phyloP scores from a whole-genome alignment of 2,329 filamentous ascomycete species.

The Chaetomiaceae sp. region DNA sequence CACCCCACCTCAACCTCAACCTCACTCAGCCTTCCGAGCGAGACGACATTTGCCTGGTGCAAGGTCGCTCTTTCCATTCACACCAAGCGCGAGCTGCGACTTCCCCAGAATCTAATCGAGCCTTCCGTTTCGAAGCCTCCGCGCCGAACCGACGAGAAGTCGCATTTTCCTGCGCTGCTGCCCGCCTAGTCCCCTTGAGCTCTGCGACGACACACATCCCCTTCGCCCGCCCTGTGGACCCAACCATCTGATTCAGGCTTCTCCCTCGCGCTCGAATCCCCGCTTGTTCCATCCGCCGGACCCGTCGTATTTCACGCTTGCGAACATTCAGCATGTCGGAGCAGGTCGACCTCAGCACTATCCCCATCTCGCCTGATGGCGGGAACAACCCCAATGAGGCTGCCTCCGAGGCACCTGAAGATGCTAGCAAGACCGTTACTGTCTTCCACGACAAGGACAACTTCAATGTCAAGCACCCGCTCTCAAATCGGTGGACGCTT shows the following conservation, averaged over 20 bases:
- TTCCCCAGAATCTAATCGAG: conserved; percentile 11
- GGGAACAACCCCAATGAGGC: conserved; percentile 48
- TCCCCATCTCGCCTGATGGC: conserved; percentile 60
- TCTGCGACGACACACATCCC: conserved; percentile 11
- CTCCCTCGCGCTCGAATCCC: background rate
- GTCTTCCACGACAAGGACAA: conserved; percentile 98
- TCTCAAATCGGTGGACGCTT: conserved; percentile 96
- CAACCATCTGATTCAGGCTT: conserved; percentile 1
- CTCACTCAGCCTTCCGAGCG: background rate
- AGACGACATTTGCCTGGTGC: conserved; percentile 26
- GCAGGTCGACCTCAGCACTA: conserved; percentile 62
- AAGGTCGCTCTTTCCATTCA: conserved; percentile 23
- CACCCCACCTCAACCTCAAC: background rate
- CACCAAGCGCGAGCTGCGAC: conserved; percentile 3
- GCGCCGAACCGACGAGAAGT: background rate
- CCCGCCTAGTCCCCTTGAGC: background rate
- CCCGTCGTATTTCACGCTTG: background rate
- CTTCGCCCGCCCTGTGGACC: conserved; percentile 11
- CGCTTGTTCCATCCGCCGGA: conserved; percentile 7
- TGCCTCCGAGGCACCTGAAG: conserved; percentile 37
- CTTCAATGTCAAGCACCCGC: conserved; percentile 98
- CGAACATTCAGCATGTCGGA: conserved; percentile 35
- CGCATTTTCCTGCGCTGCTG: conserved; percentile 9
- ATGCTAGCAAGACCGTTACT: conserved; percentile 65
- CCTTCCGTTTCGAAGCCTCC: conserved; percentile 2